Conservation (phyloP, 495 filamentous ascomycete species). For the Neurospora sp. region DNA sequence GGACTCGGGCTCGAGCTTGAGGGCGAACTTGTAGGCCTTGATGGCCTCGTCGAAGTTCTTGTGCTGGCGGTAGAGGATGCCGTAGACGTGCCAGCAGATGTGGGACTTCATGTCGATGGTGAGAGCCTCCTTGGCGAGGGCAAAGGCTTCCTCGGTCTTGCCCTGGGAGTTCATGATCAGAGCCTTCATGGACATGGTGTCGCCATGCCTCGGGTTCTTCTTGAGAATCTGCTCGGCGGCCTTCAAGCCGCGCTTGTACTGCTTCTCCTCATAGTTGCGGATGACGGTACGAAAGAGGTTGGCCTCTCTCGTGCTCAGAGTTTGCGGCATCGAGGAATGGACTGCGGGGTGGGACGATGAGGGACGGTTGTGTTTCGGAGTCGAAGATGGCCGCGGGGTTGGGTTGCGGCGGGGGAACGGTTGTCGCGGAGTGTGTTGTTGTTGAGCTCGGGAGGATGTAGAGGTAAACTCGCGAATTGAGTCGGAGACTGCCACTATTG, state of each 20-base stretch:
- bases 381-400: not conserved
- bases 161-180: constrained; percentile 88
- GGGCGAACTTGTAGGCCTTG: constrained; percentile 93
- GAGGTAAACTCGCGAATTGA: not conserved
- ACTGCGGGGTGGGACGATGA: constrained; percentile 1
- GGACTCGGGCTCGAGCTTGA: constrained; percentile 86
- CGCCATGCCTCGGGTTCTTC: constrained; percentile 91
- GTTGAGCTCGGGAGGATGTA: not conserved
- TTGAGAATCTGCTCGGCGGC: constrained; percentile 87
- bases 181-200: constrained; percentile 98
- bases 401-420: not conserved
- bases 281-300: constrained; percentile 90
- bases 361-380: not conserved
- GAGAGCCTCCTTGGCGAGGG: constrained; percentile 80
- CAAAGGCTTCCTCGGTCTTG: constrained; percentile 86
- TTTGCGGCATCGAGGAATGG: constrained; percentile 57
- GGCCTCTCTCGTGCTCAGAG: constrained; percentile 78
- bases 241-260: constrained; percentile 96
- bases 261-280: constrained; percentile 92
- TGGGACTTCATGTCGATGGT: constrained; percentile 96
- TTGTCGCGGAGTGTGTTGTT: not conserved
- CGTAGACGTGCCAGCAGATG: constrained; percentile 99
- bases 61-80: constrained; percentile 78
- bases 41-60: constrained; percentile 99
- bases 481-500: not conserved